A percentile compares a stretch with the other conserved stretches of the same genome.
phyloP scores from a whole-genome alignment of 495 filamentous ascomycete species.

The Astrothelium macrocarpum region DNA sequence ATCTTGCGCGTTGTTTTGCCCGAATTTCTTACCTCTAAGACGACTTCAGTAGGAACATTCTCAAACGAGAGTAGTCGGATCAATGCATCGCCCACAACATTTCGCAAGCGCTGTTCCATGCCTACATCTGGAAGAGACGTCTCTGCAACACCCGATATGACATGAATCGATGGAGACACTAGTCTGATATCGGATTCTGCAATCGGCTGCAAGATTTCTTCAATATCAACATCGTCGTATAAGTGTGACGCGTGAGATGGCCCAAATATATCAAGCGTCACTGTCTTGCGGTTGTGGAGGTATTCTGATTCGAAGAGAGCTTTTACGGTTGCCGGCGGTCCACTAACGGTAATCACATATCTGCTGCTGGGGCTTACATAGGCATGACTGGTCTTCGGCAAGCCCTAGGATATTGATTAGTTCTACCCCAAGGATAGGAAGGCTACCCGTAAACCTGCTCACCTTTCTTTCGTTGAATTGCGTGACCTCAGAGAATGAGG shows the following conservation, averaged over 20 bases:
- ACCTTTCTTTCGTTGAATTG: neutral
- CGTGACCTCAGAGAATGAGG: neutral
- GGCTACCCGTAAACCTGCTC: too few species aligned
- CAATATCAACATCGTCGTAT: conserved; percentile 19
- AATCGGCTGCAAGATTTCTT: conserved; percentile 14
- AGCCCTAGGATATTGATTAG: neutral
- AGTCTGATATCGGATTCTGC: neutral
- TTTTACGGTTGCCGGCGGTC: conserved; percentile 35
- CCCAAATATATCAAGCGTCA: conserved; percentile 16
- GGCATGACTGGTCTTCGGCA: conserved; percentile 24
- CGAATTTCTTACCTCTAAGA: neutral
- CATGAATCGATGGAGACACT: neutral
- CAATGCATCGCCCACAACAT: neutral
- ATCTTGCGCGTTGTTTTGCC: neutral
- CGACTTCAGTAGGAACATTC: neutral
- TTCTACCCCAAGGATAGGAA: too few species aligned
- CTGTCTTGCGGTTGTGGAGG: conserved; percentile 28
- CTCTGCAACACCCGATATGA: neutral
- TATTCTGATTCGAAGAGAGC: conserved; percentile 26
- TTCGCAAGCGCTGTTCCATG: neutral
- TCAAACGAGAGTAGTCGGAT: neutral
- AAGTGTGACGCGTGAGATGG: conserved; percentile 29
- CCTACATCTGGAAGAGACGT: neutral
- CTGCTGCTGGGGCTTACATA: conserved; percentile 33
- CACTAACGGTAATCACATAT: conserved; percentile 34